Conservation (phyloP, 2,329 filamentous ascomycete species). For the Pseudogymnoascus sp. region DNA sequence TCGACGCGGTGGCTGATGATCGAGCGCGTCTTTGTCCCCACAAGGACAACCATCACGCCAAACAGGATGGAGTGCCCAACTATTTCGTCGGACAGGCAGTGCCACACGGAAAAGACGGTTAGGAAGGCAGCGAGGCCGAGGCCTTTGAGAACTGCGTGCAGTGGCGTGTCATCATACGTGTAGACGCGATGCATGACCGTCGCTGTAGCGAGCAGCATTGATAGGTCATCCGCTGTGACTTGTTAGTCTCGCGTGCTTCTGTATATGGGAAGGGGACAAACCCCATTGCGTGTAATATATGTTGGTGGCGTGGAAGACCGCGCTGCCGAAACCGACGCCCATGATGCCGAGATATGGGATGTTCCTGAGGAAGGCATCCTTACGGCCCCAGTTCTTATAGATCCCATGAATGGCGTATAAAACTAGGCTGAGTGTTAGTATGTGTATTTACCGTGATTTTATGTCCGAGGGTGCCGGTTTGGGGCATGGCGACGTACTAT, state of each 20-base stretch:
- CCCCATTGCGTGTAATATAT: constrained; percentile 42
- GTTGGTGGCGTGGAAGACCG: constrained; percentile 37
- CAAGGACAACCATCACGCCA: constrained; percentile 22
- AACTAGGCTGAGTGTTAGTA: constrained; percentile 10
- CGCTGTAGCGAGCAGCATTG: constrained; percentile 49
- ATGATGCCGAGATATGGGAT: constrained; percentile 38
- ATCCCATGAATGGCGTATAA: constrained; percentile 28
- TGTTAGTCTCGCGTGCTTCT: constrained; percentile 2
- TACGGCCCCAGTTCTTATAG: constrained; percentile 22
- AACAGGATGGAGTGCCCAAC: constrained; percentile 24
- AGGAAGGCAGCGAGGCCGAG: constrained; percentile 36
- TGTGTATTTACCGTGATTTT: neutral
- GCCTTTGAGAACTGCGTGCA: constrained; percentile 34
- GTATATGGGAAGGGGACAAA: constrained; percentile 33
- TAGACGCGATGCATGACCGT: constrained; percentile 45
- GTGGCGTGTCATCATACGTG: constrained; percentile 37
- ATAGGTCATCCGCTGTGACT: constrained; percentile 45
- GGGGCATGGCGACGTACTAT: constrained; percentile 31
- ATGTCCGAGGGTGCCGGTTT: neutral
- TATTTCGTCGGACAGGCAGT: constrained; percentile 25
- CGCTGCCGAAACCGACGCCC: constrained; percentile 36
- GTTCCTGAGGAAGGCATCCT: constrained; percentile 27
- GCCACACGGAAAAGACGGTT: constrained; percentile 36
- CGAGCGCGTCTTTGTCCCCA: constrained; percentile 23
- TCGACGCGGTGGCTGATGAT: constrained; percentile 24